Base-by-base conservation (phyloP, 2,329 filamentous ascomycete genomes). In the Penicillium aurantiogriseum region DNA sequence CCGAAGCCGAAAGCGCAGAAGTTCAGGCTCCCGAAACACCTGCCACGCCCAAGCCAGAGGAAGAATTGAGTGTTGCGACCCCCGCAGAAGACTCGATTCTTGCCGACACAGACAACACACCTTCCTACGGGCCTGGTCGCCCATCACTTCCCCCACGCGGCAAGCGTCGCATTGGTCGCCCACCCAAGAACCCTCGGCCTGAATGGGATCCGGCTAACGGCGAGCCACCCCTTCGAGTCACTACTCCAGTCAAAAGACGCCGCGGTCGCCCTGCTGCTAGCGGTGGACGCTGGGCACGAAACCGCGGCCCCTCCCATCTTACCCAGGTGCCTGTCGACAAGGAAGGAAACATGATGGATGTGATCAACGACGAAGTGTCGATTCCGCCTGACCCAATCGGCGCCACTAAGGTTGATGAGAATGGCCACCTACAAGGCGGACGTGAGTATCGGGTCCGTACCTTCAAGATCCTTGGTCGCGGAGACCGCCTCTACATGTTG, bases 381-480 rank as follows among this genome's bases (percentile, higher is more conserved):
- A 81, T 99, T 44, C 91, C 92, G 0, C 89, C 92, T 63, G 93
- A 97, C 67, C 77, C 87, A 1, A 91, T 93, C 70, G 94, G 94
- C 65, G 92, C 97, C 77, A 85, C 85, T 63, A 99, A 97, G 79
- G 93, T 99, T 9, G 91, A 97, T 77, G 93, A 93, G 78, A 76
- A 89, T 67, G 94, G 94, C 31, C 86, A 90, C 68, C 83, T 99
- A 3, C 82, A 87, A 61, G 94, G 86, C 29, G 92, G 88, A 5
- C 86, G 94, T 66, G 91, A 97, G 69, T 99, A 99, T 74, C 88
- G 94, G 29, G 96, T 96, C 71, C 89, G 94, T 59, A 96, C 93
- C 1, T 99, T 99, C 74, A 96, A 89, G 8, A 89, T 99, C 63
- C 83, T 86, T 19, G 92, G 91, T 54, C 86, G 92, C 63, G 92